These are phyloP conservation scores for Moringa oleifera DNA, from an alignment of 345 rosid genomes.

Conservation along the genomic window DNA sequence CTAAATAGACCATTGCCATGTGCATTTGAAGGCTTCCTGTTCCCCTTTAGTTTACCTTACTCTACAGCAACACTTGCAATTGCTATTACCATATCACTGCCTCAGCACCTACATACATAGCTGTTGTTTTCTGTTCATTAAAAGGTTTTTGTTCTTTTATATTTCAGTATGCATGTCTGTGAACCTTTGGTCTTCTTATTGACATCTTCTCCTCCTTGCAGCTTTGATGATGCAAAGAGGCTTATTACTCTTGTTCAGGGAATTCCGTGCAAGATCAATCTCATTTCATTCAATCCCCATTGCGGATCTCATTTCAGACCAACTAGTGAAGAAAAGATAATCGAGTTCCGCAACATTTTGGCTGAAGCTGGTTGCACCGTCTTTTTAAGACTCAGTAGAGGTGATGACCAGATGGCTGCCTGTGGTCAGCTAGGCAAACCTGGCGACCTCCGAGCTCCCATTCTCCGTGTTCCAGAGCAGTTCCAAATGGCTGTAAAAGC, in stretches of 20 bases:
- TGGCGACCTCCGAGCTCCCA: conserved; percentile 57
- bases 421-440: conserved; percentile 94
- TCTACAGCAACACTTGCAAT: too few relatives aligned
- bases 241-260: conserved; percentile 73
- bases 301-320: conserved; percentile 73
- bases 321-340: conserved; percentile 65
- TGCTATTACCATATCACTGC: too few relatives aligned
- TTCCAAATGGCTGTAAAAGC: conserved; percentile 53
- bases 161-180: background rate
- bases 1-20: too few relatives aligned
- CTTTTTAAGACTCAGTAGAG: conserved; percentile 68
- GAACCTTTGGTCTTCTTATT: background rate
- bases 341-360: conserved; percentile 67
- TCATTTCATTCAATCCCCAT: conserved; percentile 84
- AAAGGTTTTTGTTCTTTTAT: background rate
- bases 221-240: conserved; percentile 86
- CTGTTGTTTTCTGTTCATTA: background rate
- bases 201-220: conserved; percentile 26
- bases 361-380: conserved; percentile 66
- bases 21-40: background rate
- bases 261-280: conserved; percentile 95
- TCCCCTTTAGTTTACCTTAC: background rate
- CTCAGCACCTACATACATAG: background rate
- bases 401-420: conserved; percentile 97
- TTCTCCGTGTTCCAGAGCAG: conserved; percentile 70